A percentile compares a stretch with the other conserved stretches of the same genome.
Evolutionary conservation across 176 grass and related monocot species (phyloP).

Genomic region (Stipa capillata): DNA sequence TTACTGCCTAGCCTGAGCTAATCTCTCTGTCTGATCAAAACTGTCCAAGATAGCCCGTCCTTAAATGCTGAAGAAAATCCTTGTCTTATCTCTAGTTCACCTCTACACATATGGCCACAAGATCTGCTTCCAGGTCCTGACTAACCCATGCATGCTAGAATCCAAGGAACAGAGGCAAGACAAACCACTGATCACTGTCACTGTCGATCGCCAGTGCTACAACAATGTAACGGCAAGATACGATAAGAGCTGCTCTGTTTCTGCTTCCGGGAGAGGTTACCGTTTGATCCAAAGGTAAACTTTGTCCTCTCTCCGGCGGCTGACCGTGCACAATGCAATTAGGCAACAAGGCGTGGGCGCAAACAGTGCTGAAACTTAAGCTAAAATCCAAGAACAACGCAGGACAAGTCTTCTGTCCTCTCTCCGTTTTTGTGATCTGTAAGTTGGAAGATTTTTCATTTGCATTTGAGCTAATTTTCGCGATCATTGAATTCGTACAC

Average conservation of each 20-base stretch:
- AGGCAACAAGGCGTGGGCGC: background rate
- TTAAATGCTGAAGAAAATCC: background rate
- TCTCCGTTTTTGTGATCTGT: too few species aligned
- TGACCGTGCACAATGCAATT: constrained; percentile 16
- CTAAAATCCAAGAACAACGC: background rate
- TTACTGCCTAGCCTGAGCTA: too few species aligned
- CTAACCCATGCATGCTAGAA: constrained; percentile 4
- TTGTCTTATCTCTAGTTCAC: background rate
- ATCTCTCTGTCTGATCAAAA: too few species aligned
- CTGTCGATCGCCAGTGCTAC: background rate
- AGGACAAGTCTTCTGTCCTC: too few species aligned
- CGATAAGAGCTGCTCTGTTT: background rate
- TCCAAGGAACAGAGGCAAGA: constrained; percentile 6
- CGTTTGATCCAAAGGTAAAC: background rate
- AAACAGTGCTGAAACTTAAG: background rate
- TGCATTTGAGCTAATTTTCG: too few species aligned
- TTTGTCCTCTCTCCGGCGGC: constrained; percentile 17
- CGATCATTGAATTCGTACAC: too few species aligned
- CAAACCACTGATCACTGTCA: background rate
- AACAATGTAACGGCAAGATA: background rate
- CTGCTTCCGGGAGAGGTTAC: background rate
- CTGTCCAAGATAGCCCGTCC: background rate
- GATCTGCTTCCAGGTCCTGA: background rate
- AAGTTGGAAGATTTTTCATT: background rate
- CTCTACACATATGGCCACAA: background rate